Percentiles rank a stretch among this genome's conserved stretches.
phyloP scores from a whole-genome alignment of 306 rosid species.

The Trifolium pratense region DNA sequence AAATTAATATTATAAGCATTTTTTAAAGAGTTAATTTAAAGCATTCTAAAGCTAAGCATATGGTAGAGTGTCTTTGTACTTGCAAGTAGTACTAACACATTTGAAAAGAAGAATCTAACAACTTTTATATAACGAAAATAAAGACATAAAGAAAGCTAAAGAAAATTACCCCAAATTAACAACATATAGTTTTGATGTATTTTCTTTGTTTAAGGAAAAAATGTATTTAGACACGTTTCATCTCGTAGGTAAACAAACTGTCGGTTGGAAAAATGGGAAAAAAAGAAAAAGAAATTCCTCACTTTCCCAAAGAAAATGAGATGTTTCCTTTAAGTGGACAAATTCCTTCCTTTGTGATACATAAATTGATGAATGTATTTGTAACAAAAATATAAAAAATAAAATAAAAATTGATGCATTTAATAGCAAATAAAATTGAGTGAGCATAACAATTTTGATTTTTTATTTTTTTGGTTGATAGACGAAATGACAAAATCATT shows the following conservation, averaged over 20 bases:
- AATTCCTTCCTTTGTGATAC: constrained; percentile 42
- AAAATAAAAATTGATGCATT: no score
- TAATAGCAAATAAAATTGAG: background rate
- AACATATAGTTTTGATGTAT: background rate
- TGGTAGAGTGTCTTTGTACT: constrained; percentile 50
- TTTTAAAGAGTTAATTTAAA: constrained; percentile 6
- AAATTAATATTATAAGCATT: background rate
- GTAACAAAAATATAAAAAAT: background rate
- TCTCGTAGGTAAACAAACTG: constrained; percentile 29
- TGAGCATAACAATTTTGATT: background rate
- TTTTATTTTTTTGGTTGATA: no score
- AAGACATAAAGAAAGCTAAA: constrained; percentile 26
- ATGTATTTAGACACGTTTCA: constrained; percentile 5
- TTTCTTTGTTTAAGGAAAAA: background rate
- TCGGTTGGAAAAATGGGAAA: constrained; percentile 41
- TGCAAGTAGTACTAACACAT: constrained; percentile 39
- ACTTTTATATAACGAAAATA: constrained; percentile 36
- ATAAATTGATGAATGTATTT: constrained; percentile 24
- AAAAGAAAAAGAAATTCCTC: background rate
- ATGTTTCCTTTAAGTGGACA: constrained; percentile 39
- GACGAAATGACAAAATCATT: no score
- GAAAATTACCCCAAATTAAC: constrained; percentile 10
- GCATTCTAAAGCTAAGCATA: constrained; percentile 28
- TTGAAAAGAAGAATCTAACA: constrained; percentile 47
- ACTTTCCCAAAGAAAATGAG: constrained; percentile 33